phyloP scores from a whole-genome alignment of 306 rosid genomes.

The Dicorynia guianensis region DNA sequence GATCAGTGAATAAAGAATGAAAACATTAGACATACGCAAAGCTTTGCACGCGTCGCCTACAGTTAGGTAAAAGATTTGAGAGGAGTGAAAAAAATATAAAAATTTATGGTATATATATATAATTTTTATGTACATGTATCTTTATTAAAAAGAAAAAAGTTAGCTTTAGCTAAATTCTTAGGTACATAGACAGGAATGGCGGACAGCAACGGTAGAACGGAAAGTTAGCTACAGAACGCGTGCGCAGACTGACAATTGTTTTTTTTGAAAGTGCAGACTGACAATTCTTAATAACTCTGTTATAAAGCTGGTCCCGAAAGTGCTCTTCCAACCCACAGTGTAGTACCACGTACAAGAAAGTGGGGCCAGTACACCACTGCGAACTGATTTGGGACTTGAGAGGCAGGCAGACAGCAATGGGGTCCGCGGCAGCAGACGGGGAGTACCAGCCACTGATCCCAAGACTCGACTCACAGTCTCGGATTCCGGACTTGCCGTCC shows the following conservation, averaged over 20 bases:
- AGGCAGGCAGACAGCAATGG: conserved; percentile 21
- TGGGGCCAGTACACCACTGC: too few species aligned
- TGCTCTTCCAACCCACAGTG: too few species aligned
- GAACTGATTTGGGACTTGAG: conserved; percentile 12
- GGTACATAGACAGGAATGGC: neutral
- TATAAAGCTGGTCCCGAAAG: neutral
- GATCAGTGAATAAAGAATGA: too few species aligned
- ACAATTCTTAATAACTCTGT: neutral
- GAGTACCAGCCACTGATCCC: conserved; percentile 40
- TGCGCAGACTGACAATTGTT: too few species aligned
- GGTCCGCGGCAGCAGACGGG: neutral
- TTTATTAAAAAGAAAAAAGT: neutral
- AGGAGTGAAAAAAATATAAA: too few species aligned
- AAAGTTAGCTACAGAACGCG: conserved; percentile 17
- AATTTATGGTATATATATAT: too few species aligned
- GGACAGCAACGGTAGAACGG: neutral
- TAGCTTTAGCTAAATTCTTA: conserved; percentile 18
- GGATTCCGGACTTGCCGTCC: conserved; percentile 50
- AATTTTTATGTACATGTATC: too few species aligned
- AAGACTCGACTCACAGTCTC: conserved; percentile 40
- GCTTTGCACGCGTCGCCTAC: too few species aligned
- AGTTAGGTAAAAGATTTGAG: too few species aligned
- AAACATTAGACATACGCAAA: too few species aligned
- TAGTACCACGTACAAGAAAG: too few species aligned
- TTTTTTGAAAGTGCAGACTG: neutral